Base-by-base conservation (phyloP, 2,329 filamentous ascomycete genomes). In the Colletotrichum costaricense region DNA sequence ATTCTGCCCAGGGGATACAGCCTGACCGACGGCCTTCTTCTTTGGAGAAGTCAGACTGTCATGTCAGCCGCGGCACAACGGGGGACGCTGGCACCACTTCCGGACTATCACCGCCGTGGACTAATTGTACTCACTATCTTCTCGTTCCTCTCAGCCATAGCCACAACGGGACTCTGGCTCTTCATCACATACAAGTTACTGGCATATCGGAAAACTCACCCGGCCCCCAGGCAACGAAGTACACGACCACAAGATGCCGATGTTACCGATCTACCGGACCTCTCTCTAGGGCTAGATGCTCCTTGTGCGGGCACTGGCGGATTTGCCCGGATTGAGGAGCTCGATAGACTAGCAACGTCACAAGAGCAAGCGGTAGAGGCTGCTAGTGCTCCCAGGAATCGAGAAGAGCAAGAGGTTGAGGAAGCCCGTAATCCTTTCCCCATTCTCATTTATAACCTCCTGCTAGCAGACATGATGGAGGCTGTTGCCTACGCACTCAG, bases 401-500 rank as follows among this genome's bases (percentile, higher is more conserved):
- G 55, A 22, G 14, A 26, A 2, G 28, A 56, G 24, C 56, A 38
- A 5, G 63, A 67, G 12, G 30, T 24, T 5, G 28, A 24, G 4
- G 24, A 59, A 4, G 12, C 28, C 1, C 56, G 49, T n/a, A 91
- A 90, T 74, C 90, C 91, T 77, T 91, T 91, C 76, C 82, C 91
- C 19, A 83, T 91, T 3, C 82, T 92, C 4, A 87, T 91, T 68
- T 88, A 89, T 78, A 91, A 91, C 77, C 86, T 91, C 11, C 80
- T 91, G 4, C 80, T 90, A 67, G 89, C 90, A 42, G 89, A 92
- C 75, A 84, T 91, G 24, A 87, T 90, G 77, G 89, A 91, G 77
- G 83, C 88, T 6, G 76, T 86, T 3, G 86, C 88, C 1, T 92
- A 91, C 76, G 74, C 90, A 28, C 81, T 91, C 59, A 90, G 88